These are phyloP conservation scores for Tricladium varicosporioides DNA, from an alignment of 2,329 filamentous ascomycete genomes.

Conservation along the genomic window DNA sequence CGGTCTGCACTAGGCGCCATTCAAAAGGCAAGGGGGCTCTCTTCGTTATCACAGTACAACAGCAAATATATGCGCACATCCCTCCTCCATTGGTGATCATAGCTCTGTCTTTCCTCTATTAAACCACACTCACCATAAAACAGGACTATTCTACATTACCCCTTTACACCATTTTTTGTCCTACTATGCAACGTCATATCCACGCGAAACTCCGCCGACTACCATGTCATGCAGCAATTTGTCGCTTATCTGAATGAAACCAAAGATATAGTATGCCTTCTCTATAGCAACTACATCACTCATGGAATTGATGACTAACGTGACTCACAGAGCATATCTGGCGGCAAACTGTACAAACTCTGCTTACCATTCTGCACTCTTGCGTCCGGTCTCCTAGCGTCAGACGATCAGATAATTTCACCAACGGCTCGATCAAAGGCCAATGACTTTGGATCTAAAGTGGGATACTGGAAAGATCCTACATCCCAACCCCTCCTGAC, in stretches of 20 bases:
- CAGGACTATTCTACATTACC: conserved; percentile 20
- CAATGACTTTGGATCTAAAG: no score
- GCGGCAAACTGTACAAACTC: conserved; percentile 17
- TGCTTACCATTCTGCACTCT: conserved; percentile 12
- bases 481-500: no score
- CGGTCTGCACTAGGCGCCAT: conserved; percentile 5
- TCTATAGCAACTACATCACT: not conserved
- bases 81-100: conserved; percentile 8
- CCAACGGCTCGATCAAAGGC: not conserved
- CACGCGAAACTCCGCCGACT: conserved; percentile 4
- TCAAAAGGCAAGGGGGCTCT: conserved; percentile 6
- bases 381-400: conserved; percentile 3
- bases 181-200: conserved; percentile 16
- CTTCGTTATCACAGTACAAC: conserved; percentile 6
- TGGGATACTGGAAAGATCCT: no score
- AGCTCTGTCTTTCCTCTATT: not conserved
- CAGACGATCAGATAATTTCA: not conserved
- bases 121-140: not conserved
- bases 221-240: conserved; percentile 10
- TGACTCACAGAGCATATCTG: conserved; percentile 6
- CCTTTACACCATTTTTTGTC: conserved; percentile 20
- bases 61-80: conserved; percentile 12
- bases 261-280: conserved; percentile 7
- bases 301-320: not conserved
- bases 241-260: conserved; percentile 10